Evolutionary conservation across 1,139 yeast genomes (phyloP).

Genomic region (Lodderomyces oxycetoniae): DNA sequence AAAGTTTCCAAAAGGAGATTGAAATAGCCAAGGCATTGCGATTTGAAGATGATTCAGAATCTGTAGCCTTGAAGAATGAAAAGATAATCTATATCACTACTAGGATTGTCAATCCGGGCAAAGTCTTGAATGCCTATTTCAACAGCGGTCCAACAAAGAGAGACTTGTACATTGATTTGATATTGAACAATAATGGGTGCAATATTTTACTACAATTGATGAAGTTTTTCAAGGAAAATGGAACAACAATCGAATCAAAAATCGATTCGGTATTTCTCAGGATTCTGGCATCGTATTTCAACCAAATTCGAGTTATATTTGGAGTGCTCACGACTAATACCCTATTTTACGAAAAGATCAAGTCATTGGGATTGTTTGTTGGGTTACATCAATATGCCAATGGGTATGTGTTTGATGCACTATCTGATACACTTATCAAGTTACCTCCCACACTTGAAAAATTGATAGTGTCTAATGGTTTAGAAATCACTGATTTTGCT

Average conservation of each 20-base stretch:
- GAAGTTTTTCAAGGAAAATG: constrained; percentile 9
- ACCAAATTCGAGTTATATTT: constrained; percentile 10
- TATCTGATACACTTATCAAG: constrained; percentile 6
- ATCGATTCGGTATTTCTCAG: constrained; percentile 9
- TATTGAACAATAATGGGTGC: constrained; percentile 14
- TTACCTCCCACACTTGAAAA: constrained; percentile 12
- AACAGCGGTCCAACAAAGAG: constrained; percentile 2
- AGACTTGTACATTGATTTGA: constrained; percentile 13
- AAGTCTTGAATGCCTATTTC: constrained; percentile 8
- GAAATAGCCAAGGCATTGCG: constrained; percentile 11
- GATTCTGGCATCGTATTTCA: constrained; percentile 13
- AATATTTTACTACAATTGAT: constrained; percentile 13
- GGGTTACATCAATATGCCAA: constrained; percentile 13
- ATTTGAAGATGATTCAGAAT: constrained; percentile 6
- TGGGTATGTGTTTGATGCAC: constrained; percentile 9
- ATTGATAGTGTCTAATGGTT: constrained; percentile 10
- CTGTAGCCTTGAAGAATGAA: constrained; percentile 8
- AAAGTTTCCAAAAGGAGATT: constrained; percentile 10
- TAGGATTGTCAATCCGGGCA: constrained; percentile 12
- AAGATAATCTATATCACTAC: constrained; percentile 12
- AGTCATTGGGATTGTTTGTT: constrained; percentile 13
- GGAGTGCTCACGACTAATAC: constrained; percentile 7
- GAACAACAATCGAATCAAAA: background rate
- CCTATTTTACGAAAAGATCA: constrained; percentile 11
- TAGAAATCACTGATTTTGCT: constrained; percentile 11